Conservation (phyloP, 2,329 filamentous ascomycete genomes). For the Mariannaea elegans region DNA sequence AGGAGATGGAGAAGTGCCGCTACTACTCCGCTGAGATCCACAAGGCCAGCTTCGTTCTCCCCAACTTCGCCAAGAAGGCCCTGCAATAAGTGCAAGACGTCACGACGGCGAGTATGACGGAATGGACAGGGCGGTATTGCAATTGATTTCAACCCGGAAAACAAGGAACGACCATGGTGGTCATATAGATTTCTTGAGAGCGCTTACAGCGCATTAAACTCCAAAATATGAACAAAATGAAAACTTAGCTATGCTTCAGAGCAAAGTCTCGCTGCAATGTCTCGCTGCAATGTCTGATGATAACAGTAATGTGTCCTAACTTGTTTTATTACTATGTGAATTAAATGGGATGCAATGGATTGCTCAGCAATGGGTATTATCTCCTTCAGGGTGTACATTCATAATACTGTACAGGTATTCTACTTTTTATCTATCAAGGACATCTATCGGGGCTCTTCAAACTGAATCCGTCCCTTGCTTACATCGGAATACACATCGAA, state of each 20-base stretch:
- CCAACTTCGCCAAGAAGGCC: conserved; percentile 89
- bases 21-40: conserved; percentile 99
- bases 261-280: conserved; percentile 26
- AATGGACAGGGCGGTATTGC: conserved; percentile 25
- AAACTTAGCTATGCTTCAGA: conserved; percentile 28
- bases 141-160: conserved; percentile 37
- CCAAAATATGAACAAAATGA: conserved; percentile 22
- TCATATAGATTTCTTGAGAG: conserved; percentile 28
- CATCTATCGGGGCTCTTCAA: conserved; percentile 40
- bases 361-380: no score
- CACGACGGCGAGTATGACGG: background rate
- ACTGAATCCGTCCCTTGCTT: conserved; percentile 64
- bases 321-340: no score
- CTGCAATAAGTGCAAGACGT: conserved; percentile 56
- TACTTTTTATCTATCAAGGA: background rate
- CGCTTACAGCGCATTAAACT: conserved; percentile 1
- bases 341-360: background rate
- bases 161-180: conserved; percentile 28
- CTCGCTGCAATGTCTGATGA: conserved; percentile 29
- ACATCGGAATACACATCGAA: conserved; percentile 98
- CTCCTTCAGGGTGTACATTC: background rate
- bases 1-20: conserved; percentile 91
- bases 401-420: background rate
- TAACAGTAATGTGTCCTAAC: conserved; percentile 16
- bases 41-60: conserved; percentile 91